Base-by-base conservation (phyloP, 306 rosid species). In the Gynostemma pentaphyllum region DNA sequence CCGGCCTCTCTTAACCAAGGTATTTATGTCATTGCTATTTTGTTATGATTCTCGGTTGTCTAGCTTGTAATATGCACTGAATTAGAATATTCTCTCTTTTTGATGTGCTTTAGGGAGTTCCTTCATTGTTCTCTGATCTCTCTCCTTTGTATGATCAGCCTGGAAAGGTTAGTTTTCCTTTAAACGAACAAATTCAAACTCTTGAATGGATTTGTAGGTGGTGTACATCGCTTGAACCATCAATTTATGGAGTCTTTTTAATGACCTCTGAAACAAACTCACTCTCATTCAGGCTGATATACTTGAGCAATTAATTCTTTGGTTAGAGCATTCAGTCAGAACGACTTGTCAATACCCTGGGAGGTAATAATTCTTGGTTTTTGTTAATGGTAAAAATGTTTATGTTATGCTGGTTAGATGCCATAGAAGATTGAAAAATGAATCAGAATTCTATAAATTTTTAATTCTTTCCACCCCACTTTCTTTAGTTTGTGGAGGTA, bases 1-100 rank as follows among this genome's bases (percentile, higher is more conserved):
- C 57, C 80, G 88, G 81, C 99, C 99, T 76, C 96, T 86, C 72
- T 79, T 92, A 62, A 84, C 94, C 27, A 92, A 92, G 99, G 99
- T 88, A 62, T 55, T 22, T 41, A 22, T 36, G 56, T 26, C 30
- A 75, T 71, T 41, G 36, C 73, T 55, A 45, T 32, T 9, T n/a
- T 21, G 15, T 36, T 54, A 36, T 32, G 39, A 42, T 51, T 46
- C 47, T 67, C 68, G 64, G 47, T 64, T 3, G 22, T 70, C 66
- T 67, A 40, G 22, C 42, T 70, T 19, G n/a, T 70, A 24, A 48
- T 72, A 39, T 34, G 36, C 22, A 44, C 59, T 69, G 66, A 27
- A 61, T 14, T 22, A 46, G 45, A 48, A 19, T 26, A 23, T 70
- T n/a, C 37, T 49, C 39, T 53, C 51, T 61, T 75, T 24, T 18